These are phyloP conservation scores for Berkeleyomyces rouxiae DNA, from an alignment of 2,329 filamentous ascomycete species.

Conservation along the genomic window DNA sequence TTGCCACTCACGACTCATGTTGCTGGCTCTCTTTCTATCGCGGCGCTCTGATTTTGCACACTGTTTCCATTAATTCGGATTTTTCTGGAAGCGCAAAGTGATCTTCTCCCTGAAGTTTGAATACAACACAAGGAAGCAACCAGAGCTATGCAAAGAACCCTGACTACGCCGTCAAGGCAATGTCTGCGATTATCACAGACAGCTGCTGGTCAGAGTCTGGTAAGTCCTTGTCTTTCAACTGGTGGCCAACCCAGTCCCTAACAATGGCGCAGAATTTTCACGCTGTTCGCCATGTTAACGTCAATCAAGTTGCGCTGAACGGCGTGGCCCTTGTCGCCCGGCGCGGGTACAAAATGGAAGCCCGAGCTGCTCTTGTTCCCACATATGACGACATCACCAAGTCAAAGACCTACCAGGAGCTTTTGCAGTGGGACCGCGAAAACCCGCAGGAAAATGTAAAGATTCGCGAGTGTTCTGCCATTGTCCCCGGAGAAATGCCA, in stretches of 20 bases:
- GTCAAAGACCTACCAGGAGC: not conserved
- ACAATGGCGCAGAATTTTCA: not conserved
- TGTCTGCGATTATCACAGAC: not conserved
- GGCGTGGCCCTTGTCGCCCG: too few relatives aligned
- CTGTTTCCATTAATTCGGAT: not conserved
- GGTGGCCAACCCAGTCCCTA: not conserved
- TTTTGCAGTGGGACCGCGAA: slow-evolving; percentile 6
- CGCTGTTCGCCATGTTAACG: not conserved
- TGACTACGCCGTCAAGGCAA: slow-evolving; percentile 1
- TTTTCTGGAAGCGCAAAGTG: not conserved
- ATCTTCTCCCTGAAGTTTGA: not conserved
- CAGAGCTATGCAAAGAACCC: not conserved
- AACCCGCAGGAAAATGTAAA: slow-evolving; percentile 1
- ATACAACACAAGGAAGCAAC: not conserved
- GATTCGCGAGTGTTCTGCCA: not conserved
- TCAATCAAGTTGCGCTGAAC: not conserved
- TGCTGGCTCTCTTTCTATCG: not conserved
- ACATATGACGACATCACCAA: not conserved
- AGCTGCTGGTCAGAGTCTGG: not conserved
- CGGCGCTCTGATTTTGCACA: not conserved
- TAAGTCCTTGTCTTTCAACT: not conserved
- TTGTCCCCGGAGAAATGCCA: slow-evolving; percentile 6
- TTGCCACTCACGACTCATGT: not conserved
- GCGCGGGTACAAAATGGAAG: too few relatives aligned
- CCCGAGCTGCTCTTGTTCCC: not conserved